Percentiles rank a stretch among this genome's conserved stretches.
Conservation (phyloP, 495 filamentous ascomycete species). For the Thozetella sp. region DNA sequence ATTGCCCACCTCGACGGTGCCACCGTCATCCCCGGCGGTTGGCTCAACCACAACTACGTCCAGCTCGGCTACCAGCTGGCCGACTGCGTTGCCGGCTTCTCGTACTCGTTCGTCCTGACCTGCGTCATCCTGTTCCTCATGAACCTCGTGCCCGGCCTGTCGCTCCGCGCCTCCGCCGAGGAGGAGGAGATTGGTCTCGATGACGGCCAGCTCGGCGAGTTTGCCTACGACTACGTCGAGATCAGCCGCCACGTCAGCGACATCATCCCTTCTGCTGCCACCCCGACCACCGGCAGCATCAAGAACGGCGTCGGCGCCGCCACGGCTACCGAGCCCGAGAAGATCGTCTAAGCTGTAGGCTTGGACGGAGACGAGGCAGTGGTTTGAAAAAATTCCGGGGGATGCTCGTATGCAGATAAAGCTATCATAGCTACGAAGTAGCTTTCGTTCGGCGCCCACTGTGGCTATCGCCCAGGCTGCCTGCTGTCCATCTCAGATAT, state of each 20-base stretch:
- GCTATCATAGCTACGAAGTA: neutral
- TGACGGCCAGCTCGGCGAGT: conserved; percentile 95
- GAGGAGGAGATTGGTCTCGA: conserved; percentile 93
- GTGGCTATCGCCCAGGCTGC: neutral
- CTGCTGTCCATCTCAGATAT: neutral
- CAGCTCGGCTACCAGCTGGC: conserved; percentile 91
- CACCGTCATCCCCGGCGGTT: conserved; percentile 74
- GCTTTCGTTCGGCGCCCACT: neutral
- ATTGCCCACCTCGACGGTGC: conserved; percentile 86
- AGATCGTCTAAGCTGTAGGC: conserved; percentile 12
- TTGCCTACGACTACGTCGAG: conserved; percentile 98
- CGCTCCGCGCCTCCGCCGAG: conserved; percentile 79
- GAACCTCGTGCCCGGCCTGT: conserved; percentile 85
- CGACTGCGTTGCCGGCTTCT: conserved; percentile 83
- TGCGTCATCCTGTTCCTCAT: conserved; percentile 89
- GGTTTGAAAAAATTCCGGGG: neutral
- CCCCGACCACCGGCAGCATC: conserved; percentile 19
- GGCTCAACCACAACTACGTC: conserved; percentile 89
- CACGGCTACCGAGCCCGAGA: conserved; percentile 16
- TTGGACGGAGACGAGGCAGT: neutral
- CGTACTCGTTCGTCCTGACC: conserved; percentile 88
- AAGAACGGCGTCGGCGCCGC: conserved; percentile 10
- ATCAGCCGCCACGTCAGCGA: conserved; percentile 72
- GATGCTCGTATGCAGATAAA: too few species aligned
- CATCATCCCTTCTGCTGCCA: conserved; percentile 12